These are phyloP conservation scores for Arachis monticola DNA, from an alignment of 331 rosid genomes.

Conservation along the genomic window DNA sequence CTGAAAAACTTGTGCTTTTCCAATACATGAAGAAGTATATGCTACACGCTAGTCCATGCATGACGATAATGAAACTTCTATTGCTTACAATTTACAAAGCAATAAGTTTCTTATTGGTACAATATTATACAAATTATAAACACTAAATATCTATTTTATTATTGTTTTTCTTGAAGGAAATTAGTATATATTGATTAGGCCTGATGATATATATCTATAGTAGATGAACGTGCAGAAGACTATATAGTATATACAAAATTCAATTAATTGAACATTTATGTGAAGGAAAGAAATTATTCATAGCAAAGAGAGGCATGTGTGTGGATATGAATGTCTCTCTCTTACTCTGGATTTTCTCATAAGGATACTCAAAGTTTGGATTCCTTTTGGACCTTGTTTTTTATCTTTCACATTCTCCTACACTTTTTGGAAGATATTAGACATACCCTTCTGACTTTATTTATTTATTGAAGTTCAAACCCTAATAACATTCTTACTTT, in stretches of 20 bases:
- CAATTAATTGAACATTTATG: neutral
- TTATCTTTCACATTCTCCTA: no score
- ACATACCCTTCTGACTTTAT: no score
- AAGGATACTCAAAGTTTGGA: conserved; percentile 6
- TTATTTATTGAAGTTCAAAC: no score
- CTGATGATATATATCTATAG: neutral
- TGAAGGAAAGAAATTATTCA: neutral
- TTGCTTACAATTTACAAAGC: no score
- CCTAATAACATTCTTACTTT: no score
- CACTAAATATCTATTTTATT: neutral
- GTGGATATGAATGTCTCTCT: neutral
- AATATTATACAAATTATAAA: neutral
- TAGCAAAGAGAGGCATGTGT: neutral
- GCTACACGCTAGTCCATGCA: no score
- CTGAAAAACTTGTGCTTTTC: no score
- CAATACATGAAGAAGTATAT: no score
- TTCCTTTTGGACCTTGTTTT: neutral
- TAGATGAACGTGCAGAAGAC: neutral
- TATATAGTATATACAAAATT: neutral
- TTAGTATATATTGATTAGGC: neutral
- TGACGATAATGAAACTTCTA: no score
- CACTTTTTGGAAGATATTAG: no score
- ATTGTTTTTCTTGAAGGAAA: neutral
- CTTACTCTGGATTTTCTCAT: conserved; percentile 9
- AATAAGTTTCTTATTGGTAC: no score